Conservation (phyloP, 1,139 yeast species). For the Hyphopichia wangnamkhiaoensis region DNA sequence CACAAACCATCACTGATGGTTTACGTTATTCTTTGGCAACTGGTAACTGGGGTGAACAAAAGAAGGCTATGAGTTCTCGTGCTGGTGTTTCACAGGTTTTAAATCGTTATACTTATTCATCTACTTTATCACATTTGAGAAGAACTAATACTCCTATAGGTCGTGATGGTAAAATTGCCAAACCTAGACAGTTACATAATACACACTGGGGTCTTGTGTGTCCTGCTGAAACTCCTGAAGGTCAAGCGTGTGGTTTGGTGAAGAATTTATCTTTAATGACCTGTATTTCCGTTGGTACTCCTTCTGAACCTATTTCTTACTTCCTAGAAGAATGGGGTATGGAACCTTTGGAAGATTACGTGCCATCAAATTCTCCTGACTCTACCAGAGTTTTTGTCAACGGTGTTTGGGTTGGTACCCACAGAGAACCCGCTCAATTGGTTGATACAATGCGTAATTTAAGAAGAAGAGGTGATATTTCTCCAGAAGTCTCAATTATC, state of each 20-base stretch:
- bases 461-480: slow-evolving; percentile 93
- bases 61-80: slow-evolving; percentile 97
- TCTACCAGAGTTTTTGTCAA: slow-evolving; percentile 94
- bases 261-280: slow-evolving; percentile 95
- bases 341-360: slow-evolving; percentile 96
- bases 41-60: slow-evolving; percentile 99
- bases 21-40: slow-evolving; percentile 96
- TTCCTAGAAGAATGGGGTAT: slow-evolving; percentile 99
- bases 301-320: slow-evolving; percentile 92
- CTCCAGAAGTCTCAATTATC: slow-evolving; percentile 94
- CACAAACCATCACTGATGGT: slow-evolving; percentile 96
- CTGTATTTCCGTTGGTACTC: slow-evolving; percentile 95
- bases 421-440: slow-evolving; percentile 89
- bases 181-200: slow-evolving; percentile 97
- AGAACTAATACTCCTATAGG: slow-evolving; percentile 99
- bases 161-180: slow-evolving; percentile 96
- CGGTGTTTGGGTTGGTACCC: slow-evolving; percentile 99
- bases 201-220: slow-evolving; percentile 99
- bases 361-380: slow-evolving; percentile 88
- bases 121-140: slow-evolving; percentile 95
- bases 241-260: slow-evolving; percentile 99
- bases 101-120: slow-evolving; percentile 95
- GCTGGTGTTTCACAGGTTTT: slow-evolving; percentile 99
- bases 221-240: slow-evolving; percentile 99
- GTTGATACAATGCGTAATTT: slow-evolving; percentile 88